Evolutionary conservation across 805 yeast genomes (phyloP).

Genomic region (Candida hispaniensis): DNA sequence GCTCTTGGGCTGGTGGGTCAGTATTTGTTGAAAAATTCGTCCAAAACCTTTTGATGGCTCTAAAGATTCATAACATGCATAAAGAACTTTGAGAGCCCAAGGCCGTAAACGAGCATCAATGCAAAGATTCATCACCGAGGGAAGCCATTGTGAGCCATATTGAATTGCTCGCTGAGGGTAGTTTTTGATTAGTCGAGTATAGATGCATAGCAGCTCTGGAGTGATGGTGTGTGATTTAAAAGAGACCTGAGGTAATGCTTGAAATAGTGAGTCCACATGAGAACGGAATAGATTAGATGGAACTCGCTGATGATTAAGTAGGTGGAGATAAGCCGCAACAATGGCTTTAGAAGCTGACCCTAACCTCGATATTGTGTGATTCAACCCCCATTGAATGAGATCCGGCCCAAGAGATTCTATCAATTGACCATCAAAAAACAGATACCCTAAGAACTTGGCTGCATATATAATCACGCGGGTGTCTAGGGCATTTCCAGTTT

Average conservation of each 20-base stretch:
- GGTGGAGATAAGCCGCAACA: conserved; percentile 11
- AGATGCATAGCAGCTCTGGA: conserved; percentile 7
- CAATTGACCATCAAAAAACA: conserved; percentile 3
- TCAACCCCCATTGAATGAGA: conserved; percentile 6
- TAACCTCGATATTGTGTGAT: conserved; percentile 3
- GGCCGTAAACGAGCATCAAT: conserved; percentile 3
- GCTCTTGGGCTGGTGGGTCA: conserved; percentile 2
- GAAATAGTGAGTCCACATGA: conserved; percentile 3
- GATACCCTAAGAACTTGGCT: conserved; percentile 4
- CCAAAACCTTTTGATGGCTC: conserved; percentile 4
- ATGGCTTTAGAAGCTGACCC: conserved; percentile 8
- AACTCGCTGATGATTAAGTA: conserved; percentile 14
- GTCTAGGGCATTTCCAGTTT: conserved; percentile 7
- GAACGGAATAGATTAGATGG: conserved; percentile 4
- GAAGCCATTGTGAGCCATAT: conserved; percentile 8
- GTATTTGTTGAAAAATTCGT: too few species aligned
- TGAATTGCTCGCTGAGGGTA: conserved; percentile 6
- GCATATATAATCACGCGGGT: conserved; percentile 13
- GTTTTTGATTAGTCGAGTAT: conserved; percentile 1
- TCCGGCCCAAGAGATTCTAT: conserved; percentile 5
- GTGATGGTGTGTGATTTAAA: too few species aligned
- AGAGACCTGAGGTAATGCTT: too few species aligned
- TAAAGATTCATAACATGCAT: conserved; percentile 1
- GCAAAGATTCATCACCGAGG: conserved; percentile 2
- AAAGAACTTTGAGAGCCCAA: conserved; percentile 3